Conservation (phyloP, 1,284 basidiomycete genomes). For the Rhodotorula sp. region DNA sequence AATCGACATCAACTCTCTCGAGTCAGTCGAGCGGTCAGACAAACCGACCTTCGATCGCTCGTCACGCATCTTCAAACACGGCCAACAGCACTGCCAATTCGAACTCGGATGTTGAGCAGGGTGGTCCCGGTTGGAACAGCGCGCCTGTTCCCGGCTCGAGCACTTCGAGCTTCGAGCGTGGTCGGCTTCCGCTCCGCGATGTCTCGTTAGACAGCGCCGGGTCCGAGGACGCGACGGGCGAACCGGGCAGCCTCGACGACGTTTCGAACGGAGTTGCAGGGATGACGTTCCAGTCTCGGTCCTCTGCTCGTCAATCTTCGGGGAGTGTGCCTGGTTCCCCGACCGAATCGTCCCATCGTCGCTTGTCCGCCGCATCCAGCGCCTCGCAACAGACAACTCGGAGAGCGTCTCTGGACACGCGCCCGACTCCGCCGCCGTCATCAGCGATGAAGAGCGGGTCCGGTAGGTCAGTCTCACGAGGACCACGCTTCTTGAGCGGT, state of each 20-base stretch:
- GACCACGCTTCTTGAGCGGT: conserved; percentile 31
- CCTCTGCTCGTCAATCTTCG: background rate
- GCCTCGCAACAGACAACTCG: conserved; percentile 7
- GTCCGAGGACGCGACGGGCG: background rate
- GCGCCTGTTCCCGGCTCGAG: conserved; percentile 29
- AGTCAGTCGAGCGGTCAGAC: background rate
- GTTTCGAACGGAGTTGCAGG: conserved; percentile 5
- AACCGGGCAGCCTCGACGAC: conserved; percentile 5
- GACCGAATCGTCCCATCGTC: background rate
- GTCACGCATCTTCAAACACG: conserved; percentile 18
- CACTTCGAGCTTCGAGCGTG: conserved; percentile 30
- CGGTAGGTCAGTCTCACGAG: conserved; percentile 17
- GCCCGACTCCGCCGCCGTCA: background rate
- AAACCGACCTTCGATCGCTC: conserved; percentile 43
- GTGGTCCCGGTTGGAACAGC: conserved; percentile 19
- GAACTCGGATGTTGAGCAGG: conserved; percentile 9
- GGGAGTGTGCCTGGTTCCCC: background rate
- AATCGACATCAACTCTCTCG: conserved; percentile 16
- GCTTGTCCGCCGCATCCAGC: background rate
- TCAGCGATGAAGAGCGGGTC: conserved; percentile 14
- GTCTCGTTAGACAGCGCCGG: background rate
- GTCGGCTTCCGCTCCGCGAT: conserved; percentile 12
- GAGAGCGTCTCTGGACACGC: conserved; percentile 1
- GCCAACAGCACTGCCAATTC: conserved; percentile 6
- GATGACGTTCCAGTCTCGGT: conserved; percentile 17